These are phyloP conservation scores for Phytophthora pistaciae DNA, from an alignment of 352 stramenopile species.

Conservation along the genomic window DNA sequence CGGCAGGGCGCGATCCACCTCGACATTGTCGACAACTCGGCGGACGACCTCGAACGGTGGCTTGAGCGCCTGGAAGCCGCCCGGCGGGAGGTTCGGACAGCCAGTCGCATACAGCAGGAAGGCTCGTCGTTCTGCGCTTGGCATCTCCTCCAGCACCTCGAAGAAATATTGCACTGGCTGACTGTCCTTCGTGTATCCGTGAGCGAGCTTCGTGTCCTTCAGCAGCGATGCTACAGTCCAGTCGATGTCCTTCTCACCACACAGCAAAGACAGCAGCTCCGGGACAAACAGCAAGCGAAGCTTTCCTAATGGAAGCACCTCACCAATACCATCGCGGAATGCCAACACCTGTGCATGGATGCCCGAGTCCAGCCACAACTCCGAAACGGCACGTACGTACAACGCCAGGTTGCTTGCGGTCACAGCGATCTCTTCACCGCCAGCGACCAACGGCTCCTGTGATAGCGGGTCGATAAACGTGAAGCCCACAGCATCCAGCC, in stretches of 20 bases:
- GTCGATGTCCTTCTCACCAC: constrained; percentile 75
- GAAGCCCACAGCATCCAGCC: constrained; percentile 73
- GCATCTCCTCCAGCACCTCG: constrained; percentile 77
- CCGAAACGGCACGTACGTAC: constrained; percentile 69
- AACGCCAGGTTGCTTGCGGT: constrained; percentile 59
- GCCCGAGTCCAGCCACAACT: constrained; percentile 71
- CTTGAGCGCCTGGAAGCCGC: constrained; percentile 73
- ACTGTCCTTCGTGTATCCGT: constrained; percentile 87
- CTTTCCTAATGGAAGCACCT: constrained; percentile 78
- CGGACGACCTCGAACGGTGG: constrained; percentile 86
- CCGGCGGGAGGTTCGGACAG: constrained; percentile 82
- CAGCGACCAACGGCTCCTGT: constrained; percentile 60
- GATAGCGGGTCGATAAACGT: constrained; percentile 86
- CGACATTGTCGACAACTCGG: constrained; percentile 72
- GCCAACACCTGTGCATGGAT: constrained; percentile 72
- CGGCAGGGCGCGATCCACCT: constrained; percentile 79
- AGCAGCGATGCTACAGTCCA: constrained; percentile 75
- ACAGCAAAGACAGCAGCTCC: constrained; percentile 74
- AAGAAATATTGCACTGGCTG: constrained; percentile 75
- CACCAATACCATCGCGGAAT: constrained; percentile 80
- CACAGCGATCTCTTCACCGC: constrained; percentile 55
- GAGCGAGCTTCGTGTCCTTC: constrained; percentile 80
- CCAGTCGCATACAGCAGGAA: constrained; percentile 88
- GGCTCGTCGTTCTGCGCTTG: constrained; percentile 56
- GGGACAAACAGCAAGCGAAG: constrained; percentile 75